phyloP scores from a whole-genome alignment of 208 protist genomes.

The Leishmania mexicana region DNA sequence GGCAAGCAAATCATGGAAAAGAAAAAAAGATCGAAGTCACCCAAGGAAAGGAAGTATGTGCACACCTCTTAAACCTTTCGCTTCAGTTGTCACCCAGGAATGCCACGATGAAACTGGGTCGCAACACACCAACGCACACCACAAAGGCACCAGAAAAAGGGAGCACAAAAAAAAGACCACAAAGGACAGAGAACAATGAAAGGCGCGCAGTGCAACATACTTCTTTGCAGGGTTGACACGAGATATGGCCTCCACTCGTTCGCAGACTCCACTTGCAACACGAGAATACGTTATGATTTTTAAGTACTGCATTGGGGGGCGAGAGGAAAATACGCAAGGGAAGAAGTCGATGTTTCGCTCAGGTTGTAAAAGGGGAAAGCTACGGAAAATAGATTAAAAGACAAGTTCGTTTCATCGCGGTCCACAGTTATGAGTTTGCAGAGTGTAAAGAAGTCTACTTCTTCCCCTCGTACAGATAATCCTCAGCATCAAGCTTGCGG shows the following conservation, averaged over 20 bases:
- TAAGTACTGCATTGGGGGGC: too few relatives aligned
- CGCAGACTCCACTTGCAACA: neutral
- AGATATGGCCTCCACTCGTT: too few relatives aligned
- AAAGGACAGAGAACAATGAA: neutral
- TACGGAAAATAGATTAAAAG: neutral
- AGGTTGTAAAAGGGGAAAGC: neutral
- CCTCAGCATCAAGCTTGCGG: slow-evolving; percentile 18
- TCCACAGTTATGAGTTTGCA: neutral
- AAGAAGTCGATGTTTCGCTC: neutral
- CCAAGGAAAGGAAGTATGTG: slow-evolving; percentile 1
- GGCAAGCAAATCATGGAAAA: neutral
- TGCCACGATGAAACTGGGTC: neutral
- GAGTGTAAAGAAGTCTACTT: neutral
- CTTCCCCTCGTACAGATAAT: slow-evolving; percentile 41
- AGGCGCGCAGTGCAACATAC: neutral
- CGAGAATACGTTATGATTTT: neutral
- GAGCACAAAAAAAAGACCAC: neutral
- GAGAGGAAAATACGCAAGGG: neutral
- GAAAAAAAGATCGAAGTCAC: neutral
- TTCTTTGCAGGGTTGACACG: neutral
- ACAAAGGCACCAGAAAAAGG: neutral
- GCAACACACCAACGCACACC: neutral
- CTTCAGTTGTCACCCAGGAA: neutral
- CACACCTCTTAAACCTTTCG: neutral
- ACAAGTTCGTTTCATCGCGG: neutral